Evolutionary conservation across 805 yeast genomes (phyloP), one percentile per base, ranked within the genome.

Genomic region (Geotrichum ghanense): DNA sequence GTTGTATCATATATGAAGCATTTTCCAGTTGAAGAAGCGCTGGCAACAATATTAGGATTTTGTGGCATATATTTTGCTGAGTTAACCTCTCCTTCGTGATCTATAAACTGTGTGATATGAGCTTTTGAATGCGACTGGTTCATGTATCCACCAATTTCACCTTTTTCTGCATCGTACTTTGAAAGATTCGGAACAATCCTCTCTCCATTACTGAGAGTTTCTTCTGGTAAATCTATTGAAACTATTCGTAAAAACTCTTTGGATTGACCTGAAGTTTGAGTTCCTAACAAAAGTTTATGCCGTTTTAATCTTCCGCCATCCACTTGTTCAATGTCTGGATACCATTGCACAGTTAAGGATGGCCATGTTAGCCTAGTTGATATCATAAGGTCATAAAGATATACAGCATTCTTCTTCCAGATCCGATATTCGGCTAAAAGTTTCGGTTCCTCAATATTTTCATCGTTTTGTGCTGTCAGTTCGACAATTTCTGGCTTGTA

Each of bases 1-100:
- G 97, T 88, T 54, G 92, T 71, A 61, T 89, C 95, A 62, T 80
- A 85, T 3, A 89, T 64, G 45, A 72, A 76, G 10, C 81, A 68
- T 12, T 73, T 67, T 1, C 96, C 96, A 25, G 66, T 60, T 39
- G 81, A 76, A 40, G 83, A 77, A 7, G 79, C 76, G 17, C 87
- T 74, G 1, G 89, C 86, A 3, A 89, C 70, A 3, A 89, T 57
- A 56, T 88, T 92, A 1, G 92, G 92, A 56, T 89, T 89, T 53
- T 83, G 90, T 0, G 95, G 95, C 79, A 84, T 76, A 56, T 75
- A 76, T 31, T 81, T 70, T 0, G 83, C 79, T 50, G 76, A 74
- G 58, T 86, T 85, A 47, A 88, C 80, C 52, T 82, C 92, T 1
- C 85, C 88, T 1, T 66, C 61, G 53, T 79, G 87, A 26, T 74